Base-by-base conservation (phyloP, 2,329 filamentous ascomycete species). In the Talaromyces albobiverticillius region DNA sequence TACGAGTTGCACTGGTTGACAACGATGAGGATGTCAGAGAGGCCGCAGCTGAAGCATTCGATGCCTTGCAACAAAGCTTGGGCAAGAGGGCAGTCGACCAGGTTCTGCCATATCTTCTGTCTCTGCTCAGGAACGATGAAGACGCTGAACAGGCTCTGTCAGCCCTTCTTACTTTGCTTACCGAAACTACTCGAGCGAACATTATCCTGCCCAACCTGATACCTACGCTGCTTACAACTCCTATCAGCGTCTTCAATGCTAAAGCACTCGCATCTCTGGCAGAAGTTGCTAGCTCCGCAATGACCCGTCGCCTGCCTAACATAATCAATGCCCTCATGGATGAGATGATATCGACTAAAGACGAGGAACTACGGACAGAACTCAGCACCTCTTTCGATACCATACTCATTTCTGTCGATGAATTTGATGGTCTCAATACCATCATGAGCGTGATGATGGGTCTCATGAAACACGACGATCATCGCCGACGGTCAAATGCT, bases 181-280 rank as follows among this genome's bases (percentile, higher is more conserved):
- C 93, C 0, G 94, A 99, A 71, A 86, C 90, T 14, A 94, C 90
- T 7, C 84, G 94, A 59, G 95, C 93, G 20, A 99, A 96, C 71
- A 92, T 96, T 62, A 99, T 99, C 64, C 78, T 99, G 55, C 95
- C 94, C 18, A 96, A 95, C 71, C 86, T 99, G 53, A 90, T 99
- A 57, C 94, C 95, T 0, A 97, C 92, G 2, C 82, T 99, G 29
- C 89, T 95, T 56, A 87, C 89, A 8, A 86, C 90, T 51, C 94
- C 94, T 1, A 96, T 99, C 62, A 89, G 91, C 25, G 84, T 87
- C 1, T 99, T 99, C 81, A 96, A 99, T 67, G 94, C 95, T 56
- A 91, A 87, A 69, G 94, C 94, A 11, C 77, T 99, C 60, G 94
- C 94, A 34, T 97, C 94, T 23, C 76, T 99, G 63, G 92, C 95